Evolutionary conservation across 805 yeast species (phyloP).

Genomic region (Debaryomyces castellii): DNA sequence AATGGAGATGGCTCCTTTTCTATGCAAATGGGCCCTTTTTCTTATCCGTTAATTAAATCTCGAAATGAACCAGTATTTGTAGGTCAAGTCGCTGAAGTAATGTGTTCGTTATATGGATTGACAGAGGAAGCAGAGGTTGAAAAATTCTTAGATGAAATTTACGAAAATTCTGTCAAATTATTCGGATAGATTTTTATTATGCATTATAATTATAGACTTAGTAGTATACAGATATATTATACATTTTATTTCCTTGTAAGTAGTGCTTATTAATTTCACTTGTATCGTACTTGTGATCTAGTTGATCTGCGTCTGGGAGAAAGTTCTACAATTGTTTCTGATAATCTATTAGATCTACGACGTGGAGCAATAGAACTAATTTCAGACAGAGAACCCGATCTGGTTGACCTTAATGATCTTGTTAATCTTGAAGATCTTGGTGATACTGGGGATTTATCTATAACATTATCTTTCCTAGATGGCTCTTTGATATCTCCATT

Average conservation of each 20-base stretch:
- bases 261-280: neutral
- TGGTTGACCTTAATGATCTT: neutral
- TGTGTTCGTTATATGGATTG: conserved; percentile 32
- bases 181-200: conserved; percentile 14
- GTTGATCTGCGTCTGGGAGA: neutral
- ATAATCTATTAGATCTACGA: neutral
- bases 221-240: neutral
- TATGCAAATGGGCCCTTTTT: conserved; percentile 20
- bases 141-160: conserved; percentile 33
- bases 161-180: conserved; percentile 32
- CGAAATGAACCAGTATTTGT: conserved; percentile 92
- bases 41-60: conserved; percentile 63
- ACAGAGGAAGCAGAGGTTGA: conserved; percentile 26
- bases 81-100: conserved; percentile 67
- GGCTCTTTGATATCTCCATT: neutral
- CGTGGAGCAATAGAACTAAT: neutral
- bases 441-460: no score
- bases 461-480: neutral
- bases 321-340: neutral
- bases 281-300: neutral
- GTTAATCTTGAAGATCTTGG: neutral
- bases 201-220: neutral
- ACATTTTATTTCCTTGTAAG: neutral
- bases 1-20: conserved; percentile 9
- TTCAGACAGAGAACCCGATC: neutral